Evolutionary conservation across 2,329 filamentous ascomycete species (phyloP), one percentile per base, ranked within the genome.

Genomic region (Aureobasidium sp.): DNA sequence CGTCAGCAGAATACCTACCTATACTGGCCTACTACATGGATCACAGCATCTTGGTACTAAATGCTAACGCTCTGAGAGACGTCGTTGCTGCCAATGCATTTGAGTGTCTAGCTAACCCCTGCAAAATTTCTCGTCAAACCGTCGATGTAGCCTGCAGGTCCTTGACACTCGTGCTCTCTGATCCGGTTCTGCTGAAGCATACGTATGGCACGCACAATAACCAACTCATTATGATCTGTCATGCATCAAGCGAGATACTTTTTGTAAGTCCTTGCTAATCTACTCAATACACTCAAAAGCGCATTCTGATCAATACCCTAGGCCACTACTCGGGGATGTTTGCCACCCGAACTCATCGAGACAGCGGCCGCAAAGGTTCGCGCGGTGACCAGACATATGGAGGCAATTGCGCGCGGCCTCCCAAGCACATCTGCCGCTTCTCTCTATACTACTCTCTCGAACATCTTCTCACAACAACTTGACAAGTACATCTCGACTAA

Each of bases 161-260:
- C n/a, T 36, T 59, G 4, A 20, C 20, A 10, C 55, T 59, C 6
- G 15, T 47, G 12, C 55, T 59, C 2, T 37, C 43, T 43, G 55
- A 59, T 15, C 55, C 55, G n/a, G 15, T 47, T 2, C 13, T 59
- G 9, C 29, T 59, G 3, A 27, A 36, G n/a, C 43, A 46, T 15
- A 59, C 37, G 55, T 59, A 46, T 36, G 55, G 55, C 5, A 46
- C 37, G 8, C 55, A 59, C 32, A 59, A 59, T n/a, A 46, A 47
- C 15, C 41, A 47, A 13, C 32, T 59, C 13, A 47, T 59, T 20
- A 59, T 59, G 55, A 59, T 59, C 5, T 59, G 55, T 13, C 55
- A 59, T 24, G 43, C 55, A 12, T 26, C 9, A 0, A 59, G 41
- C 55, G 55, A 59, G 6, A 59, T 59, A n/a, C 15, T 59, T 5